Percentiles rank a stretch among this genome's conserved stretches.
These are phyloP conservation scores for Lachancea thermotolerans DNA, from an alignment of 805 yeast species.

Conservation along the genomic window DNA sequence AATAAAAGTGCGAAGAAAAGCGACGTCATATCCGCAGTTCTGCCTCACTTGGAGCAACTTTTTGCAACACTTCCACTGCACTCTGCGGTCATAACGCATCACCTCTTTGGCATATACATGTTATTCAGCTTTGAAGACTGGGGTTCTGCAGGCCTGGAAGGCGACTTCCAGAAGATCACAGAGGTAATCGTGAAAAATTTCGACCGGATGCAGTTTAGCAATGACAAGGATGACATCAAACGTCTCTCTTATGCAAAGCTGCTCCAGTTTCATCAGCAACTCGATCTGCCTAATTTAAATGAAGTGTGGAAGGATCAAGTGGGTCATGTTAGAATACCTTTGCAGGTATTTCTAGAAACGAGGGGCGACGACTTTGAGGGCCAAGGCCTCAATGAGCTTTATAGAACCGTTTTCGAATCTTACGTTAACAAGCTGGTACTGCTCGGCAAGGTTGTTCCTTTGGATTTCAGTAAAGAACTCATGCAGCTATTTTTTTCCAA, in stretches of 20 bases:
- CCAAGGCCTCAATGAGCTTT: not conserved
- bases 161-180: slow-evolving; percentile 15
- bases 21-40: slow-evolving; percentile 15
- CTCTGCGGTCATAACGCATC: slow-evolving; percentile 16
- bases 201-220: slow-evolving; percentile 14
- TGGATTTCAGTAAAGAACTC: slow-evolving; percentile 20
- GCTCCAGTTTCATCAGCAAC: slow-evolving; percentile 16
- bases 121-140: slow-evolving; percentile 27
- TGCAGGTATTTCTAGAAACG: slow-evolving; percentile 21
- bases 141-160: slow-evolving; percentile 24
- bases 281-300: slow-evolving; percentile 19
- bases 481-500: slow-evolving; percentile 15
- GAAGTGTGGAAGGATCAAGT: slow-evolving; percentile 24
- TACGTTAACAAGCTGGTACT: slow-evolving; percentile 26
- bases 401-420: slow-evolving; percentile 13
- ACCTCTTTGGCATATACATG: slow-evolving; percentile 21
- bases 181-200: slow-evolving; percentile 19
- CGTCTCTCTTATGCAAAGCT: slow-evolving; percentile 16
- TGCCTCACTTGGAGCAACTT: slow-evolving; percentile 22
- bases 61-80: slow-evolving; percentile 21
- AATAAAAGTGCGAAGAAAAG: slow-evolving; percentile 20
- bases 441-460: slow-evolving; percentile 22
- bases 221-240: slow-evolving; percentile 8
- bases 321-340: slow-evolving; percentile 15
- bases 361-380: slow-evolving; percentile 8